Percentiles rank a stretch among this genome's conserved stretches.
Conservation (phyloP, 495 filamentous ascomycete genomes). For the Penicillium atrosanguineum region DNA sequence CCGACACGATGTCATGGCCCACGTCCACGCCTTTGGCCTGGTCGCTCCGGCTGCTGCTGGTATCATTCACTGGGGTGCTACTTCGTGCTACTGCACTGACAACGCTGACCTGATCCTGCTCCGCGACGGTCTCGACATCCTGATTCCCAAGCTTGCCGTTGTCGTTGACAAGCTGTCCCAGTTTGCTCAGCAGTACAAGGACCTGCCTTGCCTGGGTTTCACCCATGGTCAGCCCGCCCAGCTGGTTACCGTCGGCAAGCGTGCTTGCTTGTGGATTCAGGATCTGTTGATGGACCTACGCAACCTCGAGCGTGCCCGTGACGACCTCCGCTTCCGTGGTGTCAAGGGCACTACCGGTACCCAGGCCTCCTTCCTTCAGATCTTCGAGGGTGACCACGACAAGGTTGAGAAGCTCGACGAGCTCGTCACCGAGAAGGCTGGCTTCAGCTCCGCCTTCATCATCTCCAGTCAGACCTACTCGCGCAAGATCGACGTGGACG, state of each 20-base stretch:
- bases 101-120: constrained; percentile 88
- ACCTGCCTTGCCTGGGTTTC: constrained; percentile 62
- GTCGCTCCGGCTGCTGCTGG: constrained; percentile 79
- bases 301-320: constrained; percentile 71
- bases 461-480: constrained; percentile 82
- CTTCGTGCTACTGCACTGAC: constrained; percentile 70
- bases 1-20: constrained; percentile 69
- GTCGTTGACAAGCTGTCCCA: constrained; percentile 75
- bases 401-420: constrained; percentile 75
- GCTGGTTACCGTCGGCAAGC: constrained; percentile 76
- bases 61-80: constrained; percentile 81
- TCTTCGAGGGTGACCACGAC: constrained; percentile 75
- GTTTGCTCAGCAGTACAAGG: constrained; percentile 79
- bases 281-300: constrained; percentile 85
- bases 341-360: constrained; percentile 78
- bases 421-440: constrained; percentile 79
- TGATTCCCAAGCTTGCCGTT: constrained; percentile 82
- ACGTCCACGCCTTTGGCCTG: constrained; percentile 71
- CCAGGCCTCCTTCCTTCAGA: constrained; percentile 75
- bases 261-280: constrained; percentile 78
- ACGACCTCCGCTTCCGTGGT: constrained; percentile 79
- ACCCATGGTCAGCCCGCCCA: constrained; percentile 85
- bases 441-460: constrained; percentile 69
- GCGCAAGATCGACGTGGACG: constrained; percentile 78
- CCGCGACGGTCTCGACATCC: constrained; percentile 67